phyloP scores from a whole-genome alignment of 2,329 filamentous ascomycete genomes.

The Fusarium bactridioides region DNA sequence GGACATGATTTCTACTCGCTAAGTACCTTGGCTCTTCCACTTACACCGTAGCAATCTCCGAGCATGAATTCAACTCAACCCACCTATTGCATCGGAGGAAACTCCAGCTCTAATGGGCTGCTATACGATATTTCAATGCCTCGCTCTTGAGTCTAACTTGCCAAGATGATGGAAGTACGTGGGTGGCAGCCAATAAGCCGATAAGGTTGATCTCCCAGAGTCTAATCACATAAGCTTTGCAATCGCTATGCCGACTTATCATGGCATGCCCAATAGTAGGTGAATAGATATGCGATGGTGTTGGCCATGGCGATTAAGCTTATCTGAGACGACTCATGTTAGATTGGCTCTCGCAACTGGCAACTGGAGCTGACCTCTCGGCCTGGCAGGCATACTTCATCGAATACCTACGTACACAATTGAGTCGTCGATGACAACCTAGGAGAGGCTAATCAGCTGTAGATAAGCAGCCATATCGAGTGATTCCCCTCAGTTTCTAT shows the following conservation, averaged over 20 bases:
- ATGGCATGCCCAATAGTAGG: background rate
- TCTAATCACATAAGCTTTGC: background rate
- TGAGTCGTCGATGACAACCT: background rate
- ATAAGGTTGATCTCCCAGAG: background rate
- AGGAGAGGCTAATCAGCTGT: background rate
- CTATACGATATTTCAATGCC: background rate
- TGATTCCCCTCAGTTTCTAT: background rate
- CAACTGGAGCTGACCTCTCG: background rate
- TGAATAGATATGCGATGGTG: background rate
- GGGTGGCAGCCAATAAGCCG: background rate
- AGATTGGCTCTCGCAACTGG: background rate
- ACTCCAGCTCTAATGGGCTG: background rate
- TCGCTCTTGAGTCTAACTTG: background rate
- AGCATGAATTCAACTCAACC: background rate
- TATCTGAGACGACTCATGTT: background rate
- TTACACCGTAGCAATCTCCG: constrained; percentile 1
- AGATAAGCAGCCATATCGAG: background rate
- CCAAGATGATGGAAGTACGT: background rate
- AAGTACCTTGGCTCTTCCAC: background rate
- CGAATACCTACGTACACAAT: background rate
- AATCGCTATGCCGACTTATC: background rate
- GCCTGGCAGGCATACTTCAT: background rate
- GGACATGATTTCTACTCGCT: background rate
- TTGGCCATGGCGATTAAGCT: background rate
- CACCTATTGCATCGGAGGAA: background rate